phyloP scores from a whole-genome alignment of 139 green algal species.

The Volvox africanus region DNA sequence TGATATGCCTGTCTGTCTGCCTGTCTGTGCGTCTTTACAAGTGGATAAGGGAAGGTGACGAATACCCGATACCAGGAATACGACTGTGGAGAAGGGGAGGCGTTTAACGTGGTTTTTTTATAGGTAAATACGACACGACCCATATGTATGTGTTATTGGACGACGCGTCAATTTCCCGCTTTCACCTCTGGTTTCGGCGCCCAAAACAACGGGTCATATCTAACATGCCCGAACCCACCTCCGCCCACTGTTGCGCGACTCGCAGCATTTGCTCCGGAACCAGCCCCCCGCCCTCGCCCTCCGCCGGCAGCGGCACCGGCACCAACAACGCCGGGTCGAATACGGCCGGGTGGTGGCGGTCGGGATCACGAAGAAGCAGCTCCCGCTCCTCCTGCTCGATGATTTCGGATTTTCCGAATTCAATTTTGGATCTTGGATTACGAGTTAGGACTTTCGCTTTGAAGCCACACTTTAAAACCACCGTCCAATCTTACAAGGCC shows the following conservation, averaged over 20 bases:
- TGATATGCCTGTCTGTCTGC: no score
- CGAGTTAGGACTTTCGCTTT: no score
- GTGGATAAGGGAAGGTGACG: no score
- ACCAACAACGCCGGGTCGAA: constrained; percentile 27
- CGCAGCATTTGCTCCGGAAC: constrained; percentile 1
- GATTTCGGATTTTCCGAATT: no score
- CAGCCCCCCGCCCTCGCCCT: neutral
- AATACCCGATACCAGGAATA: no score
- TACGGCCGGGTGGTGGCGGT: constrained; percentile 12
- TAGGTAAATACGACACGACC: no score
- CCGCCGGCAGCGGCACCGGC: neutral
- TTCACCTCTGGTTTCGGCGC: neutral
- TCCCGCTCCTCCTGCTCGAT: constrained; percentile 28
- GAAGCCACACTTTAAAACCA: no score
- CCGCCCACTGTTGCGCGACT: constrained; percentile 5
- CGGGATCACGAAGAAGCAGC: constrained; percentile 7
- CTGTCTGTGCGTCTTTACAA: no score
- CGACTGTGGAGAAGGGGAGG: neutral
- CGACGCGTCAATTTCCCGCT: no score
- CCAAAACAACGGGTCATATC: neutral
- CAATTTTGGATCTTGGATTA: no score
- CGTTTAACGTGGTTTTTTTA: neutral
- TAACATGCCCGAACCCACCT: neutral
- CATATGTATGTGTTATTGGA: no score
- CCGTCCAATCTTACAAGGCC: no score